A percentile compares a stretch with the other conserved stretches of the same genome.
Conservation (phyloP, 495 filamentous ascomycete species). For the Thermothielavioides terrestris region DNA sequence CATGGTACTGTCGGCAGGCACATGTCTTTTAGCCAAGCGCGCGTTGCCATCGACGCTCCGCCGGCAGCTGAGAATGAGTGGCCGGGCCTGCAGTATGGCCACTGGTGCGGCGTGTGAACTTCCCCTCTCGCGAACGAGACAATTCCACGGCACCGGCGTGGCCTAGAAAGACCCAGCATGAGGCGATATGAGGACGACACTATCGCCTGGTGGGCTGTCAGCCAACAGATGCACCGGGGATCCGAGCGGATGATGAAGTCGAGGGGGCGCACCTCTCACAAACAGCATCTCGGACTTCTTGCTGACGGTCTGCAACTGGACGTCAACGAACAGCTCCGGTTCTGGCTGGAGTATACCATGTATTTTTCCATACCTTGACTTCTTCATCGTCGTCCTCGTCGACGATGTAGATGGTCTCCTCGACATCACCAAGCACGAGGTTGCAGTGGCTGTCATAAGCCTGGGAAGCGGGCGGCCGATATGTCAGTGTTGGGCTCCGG, state of each 20-base stretch:
- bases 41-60: no score
- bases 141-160: not conserved
- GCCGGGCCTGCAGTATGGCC: no score
- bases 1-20: no score
- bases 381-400: constrained; percentile 69
- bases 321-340: not conserved
- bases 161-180: constrained; percentile 35
- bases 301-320: constrained; percentile 61
- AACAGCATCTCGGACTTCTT: constrained; percentile 99
- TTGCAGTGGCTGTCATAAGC: constrained; percentile 99
- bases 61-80: no score
- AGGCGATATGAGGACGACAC: constrained; percentile 91
- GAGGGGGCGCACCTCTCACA: constrained; percentile 65
- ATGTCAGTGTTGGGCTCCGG: not conserved
- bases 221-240: no score
- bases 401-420: constrained; percentile 91
- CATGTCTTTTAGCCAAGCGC: no score
- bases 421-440: constrained; percentile 90
- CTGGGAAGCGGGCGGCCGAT: constrained; percentile 36
- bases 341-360: not conserved
- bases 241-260: no score
- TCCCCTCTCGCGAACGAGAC: not conserved
- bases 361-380: constrained; percentile 33
- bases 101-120: not conserved
- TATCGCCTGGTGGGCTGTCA: constrained; percentile 58